Conservation (phyloP, 2,329 filamentous ascomycete genomes). For the Coleophoma cylindrospora region DNA sequence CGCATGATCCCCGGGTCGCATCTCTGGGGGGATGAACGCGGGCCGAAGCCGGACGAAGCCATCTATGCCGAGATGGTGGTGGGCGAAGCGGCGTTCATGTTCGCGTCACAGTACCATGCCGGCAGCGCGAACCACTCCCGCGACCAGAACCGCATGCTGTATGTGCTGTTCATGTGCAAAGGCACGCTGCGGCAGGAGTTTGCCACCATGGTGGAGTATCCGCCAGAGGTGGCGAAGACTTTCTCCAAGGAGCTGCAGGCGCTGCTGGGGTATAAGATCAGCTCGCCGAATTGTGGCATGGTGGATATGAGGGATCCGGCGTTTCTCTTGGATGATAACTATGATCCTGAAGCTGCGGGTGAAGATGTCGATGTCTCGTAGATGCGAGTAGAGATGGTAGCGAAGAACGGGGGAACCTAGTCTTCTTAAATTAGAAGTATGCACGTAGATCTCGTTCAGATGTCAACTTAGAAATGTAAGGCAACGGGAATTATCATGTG, state of each 20-base stretch:
- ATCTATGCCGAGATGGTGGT: conserved; percentile 11
- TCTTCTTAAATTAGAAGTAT: no score
- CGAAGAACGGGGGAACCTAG: no score
- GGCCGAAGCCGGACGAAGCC: conserved; percentile 6
- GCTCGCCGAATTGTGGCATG: conserved; percentile 9
- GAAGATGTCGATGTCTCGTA: conserved; percentile 7
- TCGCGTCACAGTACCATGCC: conserved; percentile 11
- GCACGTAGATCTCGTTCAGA: no score
- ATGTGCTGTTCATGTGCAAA: conserved; percentile 11
- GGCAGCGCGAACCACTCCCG: conserved; percentile 9
- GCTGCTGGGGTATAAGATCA: conserved; percentile 10
- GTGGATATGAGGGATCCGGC: conserved; percentile 8
- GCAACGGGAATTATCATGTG: no score
- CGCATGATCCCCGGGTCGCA: conserved; percentile 12
- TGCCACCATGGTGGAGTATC: conserved; percentile 9
- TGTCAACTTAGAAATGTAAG: no score
- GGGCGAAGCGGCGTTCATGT: conserved; percentile 12
- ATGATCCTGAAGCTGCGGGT: conserved; percentile 6
- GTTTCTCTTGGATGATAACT: conserved; percentile 5
- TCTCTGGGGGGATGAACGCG: conserved; percentile 13
- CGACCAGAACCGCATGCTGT: conserved; percentile 8
- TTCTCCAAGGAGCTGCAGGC: conserved; percentile 8
- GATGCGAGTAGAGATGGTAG: background rate
- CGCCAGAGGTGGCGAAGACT: conserved; percentile 7
- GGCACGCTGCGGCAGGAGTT: conserved; percentile 9